Evolutionary conservation across 345 rosid genomes (phyloP), one percentile per base, ranked within the genome.

Genomic region (Kandelia obovata): DNA sequence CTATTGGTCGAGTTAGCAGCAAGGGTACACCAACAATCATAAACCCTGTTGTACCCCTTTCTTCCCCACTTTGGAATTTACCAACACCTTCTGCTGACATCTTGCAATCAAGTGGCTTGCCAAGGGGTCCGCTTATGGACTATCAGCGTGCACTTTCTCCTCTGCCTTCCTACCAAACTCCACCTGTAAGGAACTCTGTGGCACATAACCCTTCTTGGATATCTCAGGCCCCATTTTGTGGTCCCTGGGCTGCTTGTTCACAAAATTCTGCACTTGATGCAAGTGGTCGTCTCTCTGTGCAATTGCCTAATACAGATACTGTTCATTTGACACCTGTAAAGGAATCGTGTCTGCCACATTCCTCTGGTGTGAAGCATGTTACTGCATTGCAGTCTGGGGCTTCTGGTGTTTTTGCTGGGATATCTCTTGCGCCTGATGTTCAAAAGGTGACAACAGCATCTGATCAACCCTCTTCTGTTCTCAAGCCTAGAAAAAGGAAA

Each of bases 51-150:
- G 74, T 76, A 21, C 93, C 99, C 58, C 83, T 79, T 61, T 88
- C 97, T 63, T 92, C 99, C 66, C 97, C 98, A 37, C 84, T 89
- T 62, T 96, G 98, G 96, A 87, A 82, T 73, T 70, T 88, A 30
- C 67, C 88, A 43, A 81, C 85, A 47, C 88, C 97, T 32, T 73
- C 84, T n/a, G 71, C 71, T 57, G 94, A 87, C 71, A 68, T 81
- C 56, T 47, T 82, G 75, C 92, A 89, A 62, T 65, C 92, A 65
- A 78, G 79, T 77, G 75, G 83, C 73, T 51, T 85, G 73, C 86
- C 86, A 61, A 88, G 88, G 83, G 87, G 87, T 70, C 83, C 85
- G 5, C 71, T 79, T 70, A 75, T 81, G 84, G 84, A 83, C 64
- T 84, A 83, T 81, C 97, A 81, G 74, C 90, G 81, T 49, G 66